Evolutionary conservation across 1,139 yeast genomes (phyloP).

Genomic region (Nadsonia commutata): DNA sequence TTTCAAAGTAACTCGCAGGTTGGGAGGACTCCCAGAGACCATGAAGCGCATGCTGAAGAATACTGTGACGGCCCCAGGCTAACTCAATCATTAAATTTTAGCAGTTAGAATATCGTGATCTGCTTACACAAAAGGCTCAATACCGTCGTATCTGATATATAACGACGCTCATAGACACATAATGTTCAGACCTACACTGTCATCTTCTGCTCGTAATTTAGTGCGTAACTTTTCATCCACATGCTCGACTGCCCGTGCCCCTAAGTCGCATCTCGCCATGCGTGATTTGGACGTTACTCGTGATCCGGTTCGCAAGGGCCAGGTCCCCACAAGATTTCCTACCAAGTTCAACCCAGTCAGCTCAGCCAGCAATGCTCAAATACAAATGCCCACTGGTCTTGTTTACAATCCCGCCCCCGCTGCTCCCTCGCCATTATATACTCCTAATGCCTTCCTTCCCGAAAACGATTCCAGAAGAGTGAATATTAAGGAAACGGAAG

Average conservation of each 20-base stretch:
- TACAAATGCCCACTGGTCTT: conserved; percentile 25
- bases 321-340: conserved; percentile 20
- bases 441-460: conserved; percentile 68
- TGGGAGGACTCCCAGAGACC: neutral
- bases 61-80: neutral
- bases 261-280: conserved; percentile 3
- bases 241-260: neutral
- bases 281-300: conserved; percentile 8
- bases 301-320: conserved; percentile 5
- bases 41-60: neutral
- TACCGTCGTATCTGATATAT: neutral
- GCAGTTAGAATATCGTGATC: neutral
- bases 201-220: neutral
- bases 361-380: conserved; percentile 27
- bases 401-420: conserved; percentile 29
- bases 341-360: conserved; percentile 27
- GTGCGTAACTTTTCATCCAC: neutral
- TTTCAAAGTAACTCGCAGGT: neutral
- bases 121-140: neutral
- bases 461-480: conserved; percentile 41
- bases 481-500: conserved; percentile 15
- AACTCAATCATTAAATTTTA: neutral
- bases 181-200: neutral
- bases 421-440: conserved; percentile 40
- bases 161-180: conserved; percentile 1